A percentile compares a stretch with the other conserved stretches of the same genome.
Conservation (phyloP, 345 rosid genomes). For the Citrus unshiu region DNA sequence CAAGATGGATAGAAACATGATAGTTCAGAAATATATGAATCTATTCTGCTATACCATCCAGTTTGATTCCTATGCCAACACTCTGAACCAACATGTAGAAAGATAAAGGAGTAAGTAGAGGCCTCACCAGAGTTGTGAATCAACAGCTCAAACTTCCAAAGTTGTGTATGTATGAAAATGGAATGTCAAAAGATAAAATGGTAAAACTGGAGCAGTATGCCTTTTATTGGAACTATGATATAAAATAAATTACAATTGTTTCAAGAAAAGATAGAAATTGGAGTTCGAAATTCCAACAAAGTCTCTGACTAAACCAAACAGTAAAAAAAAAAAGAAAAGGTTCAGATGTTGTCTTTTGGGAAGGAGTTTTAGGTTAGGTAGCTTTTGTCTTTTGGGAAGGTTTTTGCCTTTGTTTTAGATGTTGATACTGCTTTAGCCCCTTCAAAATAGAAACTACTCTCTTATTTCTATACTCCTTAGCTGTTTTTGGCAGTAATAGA, state of each 20-base stretch:
- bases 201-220: not conserved
- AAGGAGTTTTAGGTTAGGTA: too few relatives aligned
- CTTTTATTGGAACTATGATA: not conserved
- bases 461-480: too few relatives aligned
- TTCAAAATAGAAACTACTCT: too few relatives aligned
- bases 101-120: not conserved
- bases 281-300: not conserved
- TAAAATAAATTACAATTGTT: not conserved
- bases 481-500: too few relatives aligned
- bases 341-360: too few relatives aligned
- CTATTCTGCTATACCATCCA: too few relatives aligned
- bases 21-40: not conserved
- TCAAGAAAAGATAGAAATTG: not conserved
- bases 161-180: not conserved
- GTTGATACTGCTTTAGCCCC: too few relatives aligned
- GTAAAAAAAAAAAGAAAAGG: not conserved
- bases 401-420: too few relatives aligned
- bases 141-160: slow-evolving; percentile 1
- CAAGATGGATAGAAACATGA: not conserved
- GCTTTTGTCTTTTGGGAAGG: too few relatives aligned
- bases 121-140: not conserved
- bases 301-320: not conserved
- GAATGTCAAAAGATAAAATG: not conserved
- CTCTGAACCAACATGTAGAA: not conserved
- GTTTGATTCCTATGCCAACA: not conserved